Base-by-base conservation (phyloP, 1,284 basidiomycete species). In the Fomitiporia mediterranea region DNA sequence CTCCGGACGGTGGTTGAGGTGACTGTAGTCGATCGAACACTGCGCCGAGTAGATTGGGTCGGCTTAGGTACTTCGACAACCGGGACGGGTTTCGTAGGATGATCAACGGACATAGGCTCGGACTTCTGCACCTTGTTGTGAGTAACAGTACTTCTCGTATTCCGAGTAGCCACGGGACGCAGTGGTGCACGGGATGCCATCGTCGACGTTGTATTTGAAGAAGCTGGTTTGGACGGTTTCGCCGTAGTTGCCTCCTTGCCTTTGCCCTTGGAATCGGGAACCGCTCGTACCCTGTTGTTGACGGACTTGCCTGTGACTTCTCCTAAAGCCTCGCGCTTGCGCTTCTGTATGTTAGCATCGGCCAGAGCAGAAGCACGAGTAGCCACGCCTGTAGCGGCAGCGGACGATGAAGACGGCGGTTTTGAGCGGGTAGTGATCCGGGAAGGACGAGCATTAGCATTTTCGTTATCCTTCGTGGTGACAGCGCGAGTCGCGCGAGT, bases 321-420 rank as follows among this genome's bases (percentile, higher is more conserved):
- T 30, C 82, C 83, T 28, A 89, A 72, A 2, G 85, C 84, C 56
- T 87, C 84, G 49, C 88, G 82, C 68, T 90, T 89, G 59, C 86
- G 78, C 70, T 90, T 90, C 61, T 70, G 68, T 8, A 74, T 73
- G 8, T 74, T 65, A 37, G 77, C 74, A 44, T 69, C 69, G 23
- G 74, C 74, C 9, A 71, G 63, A 19, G 69, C 64, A 13, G 67
- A 66, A 17, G 64, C 64, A 30, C 70, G 68, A 25, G 64, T 57
- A 21, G 67, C 50, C 38, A 60, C 65, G 30, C 63, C 56, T 27
- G 67, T 72, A 55, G 66, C 66, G 62, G 72, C 67, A 38, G 70
- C 65, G 39, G 72, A 66, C 53, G 72, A 69, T 57, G 74, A 67
- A 46, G 74, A 74, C 40, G 73, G 70, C 58, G 80, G 80, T 72